These are phyloP conservation scores for Urtica urens DNA, from an alignment of 306 rosid species.

Conservation along the genomic window DNA sequence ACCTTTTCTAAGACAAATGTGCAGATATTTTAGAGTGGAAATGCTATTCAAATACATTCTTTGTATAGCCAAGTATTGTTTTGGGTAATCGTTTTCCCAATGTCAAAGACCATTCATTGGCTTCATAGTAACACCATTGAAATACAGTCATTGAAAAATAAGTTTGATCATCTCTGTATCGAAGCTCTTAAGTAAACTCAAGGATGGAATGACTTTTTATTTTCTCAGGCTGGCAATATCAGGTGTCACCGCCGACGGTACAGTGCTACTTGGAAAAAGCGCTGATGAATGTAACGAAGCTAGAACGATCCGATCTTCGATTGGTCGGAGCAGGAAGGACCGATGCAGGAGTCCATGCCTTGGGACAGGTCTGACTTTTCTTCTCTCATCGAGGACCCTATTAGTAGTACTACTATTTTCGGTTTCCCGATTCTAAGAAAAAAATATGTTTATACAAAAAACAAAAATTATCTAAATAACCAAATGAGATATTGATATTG, in stretches of 20 bases:
- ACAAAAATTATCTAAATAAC: no score
- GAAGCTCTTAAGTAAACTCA: no score
- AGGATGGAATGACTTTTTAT: not conserved
- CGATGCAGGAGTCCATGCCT: constrained; percentile 86
- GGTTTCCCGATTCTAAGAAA: no score
- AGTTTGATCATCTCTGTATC: no score
- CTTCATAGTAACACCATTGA: not conserved
- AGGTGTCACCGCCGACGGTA: constrained; percentile 77
- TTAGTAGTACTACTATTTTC: no score
- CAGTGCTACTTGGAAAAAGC: constrained; percentile 68
- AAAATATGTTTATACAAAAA: no score
- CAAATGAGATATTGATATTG: no score
- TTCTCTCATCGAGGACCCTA: constrained; percentile 4
- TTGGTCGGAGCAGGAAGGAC: constrained; percentile 91
- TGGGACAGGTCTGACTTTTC: constrained; percentile 77
- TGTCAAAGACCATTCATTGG: not conserved
- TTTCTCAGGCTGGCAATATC: constrained; percentile 90
- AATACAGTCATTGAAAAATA: no score
- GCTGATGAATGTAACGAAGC: constrained; percentile 52
- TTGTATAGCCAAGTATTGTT: not conserved
- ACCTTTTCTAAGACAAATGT: no score
- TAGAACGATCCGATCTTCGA: constrained; percentile 59
- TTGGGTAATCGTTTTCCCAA: not conserved
- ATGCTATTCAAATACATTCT: no score
- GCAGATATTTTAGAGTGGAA: no score